Evolutionary conservation across 331 rosid genomes (phyloP), one percentile per base, ranked within the genome.

Genomic region (Phaseolus coccineus): DNA sequence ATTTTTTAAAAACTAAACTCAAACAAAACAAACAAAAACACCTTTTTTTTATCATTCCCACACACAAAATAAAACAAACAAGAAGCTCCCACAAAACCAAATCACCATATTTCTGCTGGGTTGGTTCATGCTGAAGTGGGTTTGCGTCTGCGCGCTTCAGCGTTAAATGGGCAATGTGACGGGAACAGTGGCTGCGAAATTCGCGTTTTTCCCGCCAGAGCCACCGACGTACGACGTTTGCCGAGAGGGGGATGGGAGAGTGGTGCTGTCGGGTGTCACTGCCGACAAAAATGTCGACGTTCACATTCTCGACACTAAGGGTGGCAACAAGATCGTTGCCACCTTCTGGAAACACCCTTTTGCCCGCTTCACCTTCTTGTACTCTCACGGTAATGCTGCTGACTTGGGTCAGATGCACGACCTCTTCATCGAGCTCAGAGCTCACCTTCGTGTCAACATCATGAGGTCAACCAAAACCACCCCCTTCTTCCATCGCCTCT

Each of bases 341-440:
- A 90, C 90, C 55, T 88, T 94, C 27, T 94, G 98, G 98, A 89
- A 57, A 78, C 91, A 92, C 75, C 98, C 98, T 46, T 86, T 78
- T 77, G 91, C 97, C 0, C 80, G 96, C 80, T 90, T 94, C 80
- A 94, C 98, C 19, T 74, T 94, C 40, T 76, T 94, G 64, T 94
- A 94, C 88, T 94, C 98, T 39, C 98, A 94, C 67, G 98, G 98
- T 4, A 94, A 94, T 83, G 98, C 98, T 30, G 98, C 98, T 67
- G 98, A 94, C 84, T 84, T 92, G 87, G 98, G 97, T 58, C 97
- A 91, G 80, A 94, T 94, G 97, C 90, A 84, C 25, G 96, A 92
- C 74, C 97, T 94, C 76, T 92, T 94, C 90, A 80, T 84, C 64
- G 94, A 92, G 82, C 97, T 94, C 83, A 84, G 98, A 85, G 94